Evolutionary conservation across 129 eudicot species (phyloP).

Genomic region (Chrysanthemum makinoi): DNA sequence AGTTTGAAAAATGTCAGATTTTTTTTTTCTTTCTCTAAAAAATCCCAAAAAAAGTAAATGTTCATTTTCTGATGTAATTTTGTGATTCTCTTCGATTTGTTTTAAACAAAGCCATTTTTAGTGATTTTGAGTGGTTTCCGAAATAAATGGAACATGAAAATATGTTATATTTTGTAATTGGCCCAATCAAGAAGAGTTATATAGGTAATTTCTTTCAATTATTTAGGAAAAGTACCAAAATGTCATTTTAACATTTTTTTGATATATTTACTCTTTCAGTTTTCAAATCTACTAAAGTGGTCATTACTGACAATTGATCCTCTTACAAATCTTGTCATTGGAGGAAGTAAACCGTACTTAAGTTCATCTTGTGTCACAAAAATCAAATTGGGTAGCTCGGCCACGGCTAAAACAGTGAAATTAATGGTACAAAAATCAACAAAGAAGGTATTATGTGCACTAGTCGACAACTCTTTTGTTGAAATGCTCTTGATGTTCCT

Average conservation of each 20-base stretch:
- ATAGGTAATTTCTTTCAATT: too few relatives aligned
- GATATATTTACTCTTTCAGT: constrained; percentile 20
- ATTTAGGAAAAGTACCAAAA: too few relatives aligned
- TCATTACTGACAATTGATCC: constrained; percentile 31
- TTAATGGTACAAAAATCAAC: constrained; percentile 36
- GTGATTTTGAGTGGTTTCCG: too few relatives aligned
- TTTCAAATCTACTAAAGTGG: constrained; percentile 30
- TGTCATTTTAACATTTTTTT: background rate
- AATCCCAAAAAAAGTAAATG: too few relatives aligned
- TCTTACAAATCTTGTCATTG: constrained; percentile 29
- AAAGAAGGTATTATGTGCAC: constrained; percentile 39
- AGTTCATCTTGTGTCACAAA: background rate
- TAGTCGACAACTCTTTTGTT: constrained; percentile 35
- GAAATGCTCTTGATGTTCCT: constrained; percentile 43
- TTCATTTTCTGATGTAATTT: too few relatives aligned
- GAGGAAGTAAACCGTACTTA: constrained; percentile 11
- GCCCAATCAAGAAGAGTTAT: too few relatives aligned
- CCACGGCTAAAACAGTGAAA: constrained; percentile 20
- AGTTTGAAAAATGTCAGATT: too few relatives aligned
- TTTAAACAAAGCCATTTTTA: too few relatives aligned
- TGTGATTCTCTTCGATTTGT: too few relatives aligned
- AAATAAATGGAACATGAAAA: too few relatives aligned
- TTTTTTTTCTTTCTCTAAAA: too few relatives aligned
- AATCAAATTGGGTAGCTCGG: background rate
- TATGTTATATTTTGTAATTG: too few relatives aligned